Evolutionary conservation across 192 early-diverging fungal species (phyloP).

Genomic region (Phlyctochytrium planicorne): DNA sequence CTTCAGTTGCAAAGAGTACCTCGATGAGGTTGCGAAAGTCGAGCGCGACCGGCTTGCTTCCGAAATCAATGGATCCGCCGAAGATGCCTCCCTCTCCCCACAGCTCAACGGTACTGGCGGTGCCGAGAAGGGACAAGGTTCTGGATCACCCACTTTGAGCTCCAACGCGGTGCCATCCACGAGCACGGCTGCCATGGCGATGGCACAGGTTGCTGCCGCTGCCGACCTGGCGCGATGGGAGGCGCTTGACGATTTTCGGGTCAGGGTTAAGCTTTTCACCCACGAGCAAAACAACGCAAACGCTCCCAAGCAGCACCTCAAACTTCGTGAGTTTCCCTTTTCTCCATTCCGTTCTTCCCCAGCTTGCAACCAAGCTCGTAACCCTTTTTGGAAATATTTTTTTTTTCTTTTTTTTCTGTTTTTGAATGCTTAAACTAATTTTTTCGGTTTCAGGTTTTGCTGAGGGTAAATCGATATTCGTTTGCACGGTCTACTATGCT

Average conservation of each 20-base stretch:
- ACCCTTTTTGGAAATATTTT: background rate
- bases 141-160: background rate
- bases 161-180: background rate
- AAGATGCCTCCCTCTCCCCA: background rate
- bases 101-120: background rate
- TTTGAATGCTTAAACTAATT: background rate
- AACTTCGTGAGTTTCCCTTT: slow-evolving; percentile 53
- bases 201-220: background rate
- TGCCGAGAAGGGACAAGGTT: background rate
- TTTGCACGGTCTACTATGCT: slow-evolving; percentile 47
- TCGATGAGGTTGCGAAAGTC: background rate
- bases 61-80: background rate
- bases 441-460: slow-evolving; percentile 32
- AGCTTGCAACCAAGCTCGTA: too few species aligned
- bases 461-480: slow-evolving; percentile 25
- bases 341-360: too few species aligned
- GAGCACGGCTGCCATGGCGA: background rate
- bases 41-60: background rate
- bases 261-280: slow-evolving; percentile 25
- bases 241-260: slow-evolving; percentile 8
- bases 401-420: background rate
- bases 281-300: slow-evolving; percentile 11
- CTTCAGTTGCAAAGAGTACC: slow-evolving; percentile 2
- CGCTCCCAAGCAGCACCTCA: slow-evolving; percentile 46
- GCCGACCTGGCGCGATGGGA: slow-evolving; percentile 1